These are phyloP conservation scores for Didymosphaeria variabile DNA, from an alignment of 2,329 filamentous ascomycete genomes.

Conservation along the genomic window DNA sequence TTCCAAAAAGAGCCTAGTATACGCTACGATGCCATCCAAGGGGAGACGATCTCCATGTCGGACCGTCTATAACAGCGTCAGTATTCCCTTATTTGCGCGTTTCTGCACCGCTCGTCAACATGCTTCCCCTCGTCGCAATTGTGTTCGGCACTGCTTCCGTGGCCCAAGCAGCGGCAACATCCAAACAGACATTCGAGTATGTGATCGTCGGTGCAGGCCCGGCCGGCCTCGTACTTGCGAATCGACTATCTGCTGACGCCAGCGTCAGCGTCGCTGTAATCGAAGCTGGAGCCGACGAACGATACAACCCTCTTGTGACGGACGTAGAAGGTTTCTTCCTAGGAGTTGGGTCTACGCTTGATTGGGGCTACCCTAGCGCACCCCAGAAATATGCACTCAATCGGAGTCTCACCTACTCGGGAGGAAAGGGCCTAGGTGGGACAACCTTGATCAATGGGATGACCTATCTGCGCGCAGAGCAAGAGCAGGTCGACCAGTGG, in stretches of 20 bases:
- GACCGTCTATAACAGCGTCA: neutral
- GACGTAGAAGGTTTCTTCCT: slow-evolving; percentile 32
- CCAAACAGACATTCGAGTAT: slow-evolving; percentile 38
- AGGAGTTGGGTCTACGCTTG: slow-evolving; percentile 43
- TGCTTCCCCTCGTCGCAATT: neutral
- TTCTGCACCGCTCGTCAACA: neutral
- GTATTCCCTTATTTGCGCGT: neutral
- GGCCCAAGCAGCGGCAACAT: slow-evolving; percentile 22
- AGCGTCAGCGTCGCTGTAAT: slow-evolving; percentile 38
- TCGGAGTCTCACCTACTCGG: slow-evolving; percentile 39
- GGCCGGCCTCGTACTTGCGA: slow-evolving; percentile 44
- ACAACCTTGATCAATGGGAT: slow-evolving; percentile 56
- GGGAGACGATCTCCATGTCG: neutral
- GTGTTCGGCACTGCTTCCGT: neutral
- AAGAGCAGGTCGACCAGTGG: slow-evolving; percentile 45
- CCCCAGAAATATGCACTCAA: slow-evolving; percentile 50
- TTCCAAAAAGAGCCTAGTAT: slow-evolving; percentile 4
- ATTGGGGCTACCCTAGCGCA: slow-evolving; percentile 53
- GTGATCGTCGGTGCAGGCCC: slow-evolving; percentile 46
- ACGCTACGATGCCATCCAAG: slow-evolving; percentile 1
- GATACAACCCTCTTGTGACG: slow-evolving; percentile 43
- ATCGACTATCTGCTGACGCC: slow-evolving; percentile 36
- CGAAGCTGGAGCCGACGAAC: slow-evolving; percentile 45
- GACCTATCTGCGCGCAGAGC: slow-evolving; percentile 47
- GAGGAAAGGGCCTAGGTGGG: slow-evolving; percentile 56